Evolutionary conservation across 495 filamentous ascomycete genomes (phyloP).

Genomic region (Aspergillus wentii): DNA sequence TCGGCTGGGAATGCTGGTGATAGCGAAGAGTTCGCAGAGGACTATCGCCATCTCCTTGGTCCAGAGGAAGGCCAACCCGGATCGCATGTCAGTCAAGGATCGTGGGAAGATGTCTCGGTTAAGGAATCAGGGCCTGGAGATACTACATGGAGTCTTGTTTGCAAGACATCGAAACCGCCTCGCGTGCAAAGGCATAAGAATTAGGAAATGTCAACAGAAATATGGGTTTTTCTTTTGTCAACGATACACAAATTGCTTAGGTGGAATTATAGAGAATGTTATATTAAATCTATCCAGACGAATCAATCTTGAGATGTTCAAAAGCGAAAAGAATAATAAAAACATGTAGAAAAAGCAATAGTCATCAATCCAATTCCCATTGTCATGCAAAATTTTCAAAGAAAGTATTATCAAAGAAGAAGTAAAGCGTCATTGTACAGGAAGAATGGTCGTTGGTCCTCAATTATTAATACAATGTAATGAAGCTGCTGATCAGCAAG

Average conservation of each 20-base stretch:
- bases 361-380: conserved; percentile 5
- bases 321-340: conserved; percentile 2
- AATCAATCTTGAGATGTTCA: too few relatives aligned
- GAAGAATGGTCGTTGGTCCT: conserved; percentile 6
- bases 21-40: neutral
- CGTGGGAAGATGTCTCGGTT: neutral
- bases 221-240: too few relatives aligned
- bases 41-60: neutral
- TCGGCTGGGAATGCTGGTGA: neutral
- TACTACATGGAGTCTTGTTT: neutral
- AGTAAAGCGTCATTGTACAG: conserved; percentile 21
- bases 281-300: too few relatives aligned
- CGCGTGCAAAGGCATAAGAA: too few relatives aligned
- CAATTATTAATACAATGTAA: conserved; percentile 21
- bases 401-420: conserved; percentile 7
- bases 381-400: neutral
- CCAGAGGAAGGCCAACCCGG: neutral
- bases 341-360: conserved; percentile 18
- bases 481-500: conserved; percentile 11
- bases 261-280: neutral
- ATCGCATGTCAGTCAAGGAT: neutral
- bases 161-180: too few relatives aligned
- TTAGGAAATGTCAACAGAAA: too few relatives aligned
- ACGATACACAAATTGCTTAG: neutral
- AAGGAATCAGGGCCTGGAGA: neutral